Percentiles rank a stretch among this genome's conserved stretches.
phyloP scores from a whole-genome alignment of 768 basidiomycete species.

The Xerocomus brunneocitrinus region DNA sequence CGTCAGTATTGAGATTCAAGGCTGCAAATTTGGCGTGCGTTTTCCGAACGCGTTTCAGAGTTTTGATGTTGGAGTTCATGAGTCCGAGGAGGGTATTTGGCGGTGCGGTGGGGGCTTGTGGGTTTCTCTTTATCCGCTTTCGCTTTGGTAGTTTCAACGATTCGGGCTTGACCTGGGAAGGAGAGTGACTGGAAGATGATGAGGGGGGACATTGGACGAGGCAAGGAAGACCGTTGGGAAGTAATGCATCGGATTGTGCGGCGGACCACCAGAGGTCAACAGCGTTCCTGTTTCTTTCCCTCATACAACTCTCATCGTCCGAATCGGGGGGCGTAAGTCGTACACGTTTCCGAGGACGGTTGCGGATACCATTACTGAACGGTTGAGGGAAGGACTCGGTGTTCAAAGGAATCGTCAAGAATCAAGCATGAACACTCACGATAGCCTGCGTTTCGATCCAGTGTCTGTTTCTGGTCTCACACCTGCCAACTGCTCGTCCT shows the following conservation, averaged over 20 bases:
- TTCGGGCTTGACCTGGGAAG: slow-evolving; percentile 10
- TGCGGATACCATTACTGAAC: slow-evolving; percentile 21
- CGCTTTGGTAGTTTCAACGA: slow-evolving; percentile 14
- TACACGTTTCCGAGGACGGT: slow-evolving; percentile 59
- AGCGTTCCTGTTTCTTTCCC: slow-evolving; percentile 38
- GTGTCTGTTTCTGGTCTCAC: slow-evolving; percentile 28
- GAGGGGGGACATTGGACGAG: slow-evolving; percentile 37
- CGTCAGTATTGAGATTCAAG: slow-evolving; percentile 37
- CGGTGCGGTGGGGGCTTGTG: slow-evolving; percentile 15
- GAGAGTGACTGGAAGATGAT: not conserved
- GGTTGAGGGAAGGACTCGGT: not conserved
- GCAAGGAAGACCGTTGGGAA: slow-evolving; percentile 61
- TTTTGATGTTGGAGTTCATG: slow-evolving; percentile 76
- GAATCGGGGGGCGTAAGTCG: slow-evolving; percentile 43
- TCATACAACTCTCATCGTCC: slow-evolving; percentile 24
- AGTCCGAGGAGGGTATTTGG: slow-evolving; percentile 52
- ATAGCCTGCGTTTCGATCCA: slow-evolving; percentile 62
- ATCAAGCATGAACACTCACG: slow-evolving; percentile 17
- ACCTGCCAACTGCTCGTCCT: slow-evolving; percentile 26
- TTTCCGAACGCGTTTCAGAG: slow-evolving; percentile 65
- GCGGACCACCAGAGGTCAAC: slow-evolving; percentile 74
- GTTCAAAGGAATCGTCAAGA: not conserved
- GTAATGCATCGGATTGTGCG: slow-evolving; percentile 53
- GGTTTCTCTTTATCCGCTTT: slow-evolving; percentile 24
- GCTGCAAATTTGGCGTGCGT: slow-evolving; percentile 70